Evolutionary conservation across 176 grass and related monocot species (phyloP).

Genomic region (Elaeis guineensis): DNA sequence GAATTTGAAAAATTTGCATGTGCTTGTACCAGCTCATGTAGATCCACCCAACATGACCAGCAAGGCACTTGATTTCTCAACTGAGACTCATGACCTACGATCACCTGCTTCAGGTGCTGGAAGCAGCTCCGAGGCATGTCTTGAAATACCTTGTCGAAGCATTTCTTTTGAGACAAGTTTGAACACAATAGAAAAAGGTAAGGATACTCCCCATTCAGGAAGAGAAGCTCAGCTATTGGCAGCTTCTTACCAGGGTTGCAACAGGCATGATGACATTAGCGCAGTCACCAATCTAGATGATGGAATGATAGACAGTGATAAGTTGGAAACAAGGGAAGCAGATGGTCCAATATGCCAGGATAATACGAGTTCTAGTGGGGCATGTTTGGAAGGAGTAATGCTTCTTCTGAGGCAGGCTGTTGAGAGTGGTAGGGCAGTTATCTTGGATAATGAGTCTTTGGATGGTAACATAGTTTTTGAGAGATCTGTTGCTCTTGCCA

Average conservation of each 20-base stretch:
- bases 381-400: constrained; percentile 49
- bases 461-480: constrained; percentile 59
- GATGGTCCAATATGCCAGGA: constrained; percentile 12
- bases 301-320: constrained; percentile 11
- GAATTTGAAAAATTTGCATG: background rate
- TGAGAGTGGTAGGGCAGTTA: constrained; percentile 43
- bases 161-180: constrained; percentile 14
- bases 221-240: too few species aligned
- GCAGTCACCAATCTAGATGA: background rate
- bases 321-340: constrained; percentile 13
- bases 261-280: background rate
- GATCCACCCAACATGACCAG: background rate
- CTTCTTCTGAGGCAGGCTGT: constrained; percentile 63
- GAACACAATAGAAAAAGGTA: constrained; percentile 1
- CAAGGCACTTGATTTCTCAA: constrained; percentile 3
- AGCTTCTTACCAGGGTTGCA: background rate
- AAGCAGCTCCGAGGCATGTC: constrained; percentile 14
- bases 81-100: constrained; percentile 15
- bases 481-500: constrained; percentile 54
- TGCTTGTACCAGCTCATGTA: background rate
- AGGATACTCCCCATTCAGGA: too few species aligned
- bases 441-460: constrained; percentile 38
- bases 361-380: constrained; percentile 1
- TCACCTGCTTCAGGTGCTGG: constrained; percentile 17
- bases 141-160: constrained; percentile 11